Conservation (phyloP, 2,329 filamentous ascomycete genomes). For the Phialophora verrucosa region DNA sequence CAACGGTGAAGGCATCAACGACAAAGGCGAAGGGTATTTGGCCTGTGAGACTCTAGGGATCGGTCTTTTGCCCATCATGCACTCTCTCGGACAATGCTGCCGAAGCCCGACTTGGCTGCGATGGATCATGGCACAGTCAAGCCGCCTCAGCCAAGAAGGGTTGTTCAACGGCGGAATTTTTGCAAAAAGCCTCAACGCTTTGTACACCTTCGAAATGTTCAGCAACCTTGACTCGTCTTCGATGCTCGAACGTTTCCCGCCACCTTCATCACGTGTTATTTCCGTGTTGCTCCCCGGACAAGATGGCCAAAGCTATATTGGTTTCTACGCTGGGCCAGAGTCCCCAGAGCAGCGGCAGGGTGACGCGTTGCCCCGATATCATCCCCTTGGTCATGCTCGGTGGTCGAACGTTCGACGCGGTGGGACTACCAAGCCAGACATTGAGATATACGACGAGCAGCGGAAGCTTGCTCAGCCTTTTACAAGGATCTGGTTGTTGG, state of each 20-base stretch:
- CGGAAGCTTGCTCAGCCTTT: not conserved
- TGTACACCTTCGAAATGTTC: constrained; percentile 15
- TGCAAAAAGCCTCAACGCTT: constrained; percentile 16
- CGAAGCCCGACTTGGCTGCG: constrained; percentile 9
- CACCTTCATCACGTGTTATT: constrained; percentile 17
- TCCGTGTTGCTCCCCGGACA: constrained; percentile 11
- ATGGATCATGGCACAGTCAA: constrained; percentile 14
- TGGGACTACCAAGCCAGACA: not conserved
- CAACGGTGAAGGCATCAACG: not conserved
- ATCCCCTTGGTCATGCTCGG: constrained; percentile 1
- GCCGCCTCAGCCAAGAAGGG: constrained; percentile 13
- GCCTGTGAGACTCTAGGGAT: constrained; percentile 16
- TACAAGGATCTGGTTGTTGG: constrained; percentile 11
- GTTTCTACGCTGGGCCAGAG: constrained; percentile 5
- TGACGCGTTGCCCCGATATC: constrained; percentile 2
- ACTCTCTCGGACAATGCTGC: constrained; percentile 17
- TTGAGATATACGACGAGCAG: constrained; percentile 4
- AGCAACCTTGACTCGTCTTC: constrained; percentile 5
- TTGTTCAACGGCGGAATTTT: constrained; percentile 17
- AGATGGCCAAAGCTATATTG: constrained; percentile 7
- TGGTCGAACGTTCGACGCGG: constrained; percentile 8
- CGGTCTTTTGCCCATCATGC: constrained; percentile 13
- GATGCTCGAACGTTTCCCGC: constrained; percentile 8
- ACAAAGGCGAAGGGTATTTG: constrained; percentile 1
- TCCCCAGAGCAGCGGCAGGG: not conserved